Base-by-base conservation (phyloP, 345 rosid species). In the Punica granatum region DNA sequence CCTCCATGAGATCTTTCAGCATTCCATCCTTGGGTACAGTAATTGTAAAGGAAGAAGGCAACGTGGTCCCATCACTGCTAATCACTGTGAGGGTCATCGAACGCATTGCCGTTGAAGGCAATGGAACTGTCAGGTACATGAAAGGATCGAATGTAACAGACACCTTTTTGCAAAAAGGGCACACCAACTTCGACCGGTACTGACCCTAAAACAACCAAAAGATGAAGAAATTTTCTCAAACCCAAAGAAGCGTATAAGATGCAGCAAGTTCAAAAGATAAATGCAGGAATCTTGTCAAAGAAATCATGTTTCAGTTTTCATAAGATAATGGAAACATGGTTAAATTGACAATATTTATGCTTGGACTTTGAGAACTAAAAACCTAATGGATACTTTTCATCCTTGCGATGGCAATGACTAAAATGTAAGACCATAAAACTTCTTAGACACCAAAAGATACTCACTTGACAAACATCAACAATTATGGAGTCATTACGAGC, bases 91-190 rank as follows among this genome's bases (percentile, higher is more conserved):
- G 69, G 39, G 88, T 84, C 84, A 88, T 82, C 25, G 82, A 82
- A 19, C 93, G 85, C 76, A 69, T 80, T 44, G 78, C 82, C 36
- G 84, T 80, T 49, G 90, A 88, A 65, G 88, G 93, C 56, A 88
- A 69, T 34, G 90, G 90, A 49, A 88, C 74, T 31, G 93, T 82
- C 49, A 88, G 71, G 77, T 83, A 84, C 93, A 88, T 88, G 69
- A 88, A 84, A n/a, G 93, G 93, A 79, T 88, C 93, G 64, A 88
- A 88, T 49, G 86, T 85, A 60, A 85, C 78, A 18, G 93, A 88
- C 67, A 83, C 78, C 82, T 80, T 88, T 79, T 69, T 77, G 84
- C 93, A 88, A 60, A 77, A 34, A 25, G 90, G 93, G 74, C 93
- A 88, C 32, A 85, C 85, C 76, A 88, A 69, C 72, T 80, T 85